Percentiles rank a stretch among this genome's conserved stretches.
phyloP scores from a whole-genome alignment of 2,329 filamentous ascomycete species.

The Monosporascus ibericus region DNA sequence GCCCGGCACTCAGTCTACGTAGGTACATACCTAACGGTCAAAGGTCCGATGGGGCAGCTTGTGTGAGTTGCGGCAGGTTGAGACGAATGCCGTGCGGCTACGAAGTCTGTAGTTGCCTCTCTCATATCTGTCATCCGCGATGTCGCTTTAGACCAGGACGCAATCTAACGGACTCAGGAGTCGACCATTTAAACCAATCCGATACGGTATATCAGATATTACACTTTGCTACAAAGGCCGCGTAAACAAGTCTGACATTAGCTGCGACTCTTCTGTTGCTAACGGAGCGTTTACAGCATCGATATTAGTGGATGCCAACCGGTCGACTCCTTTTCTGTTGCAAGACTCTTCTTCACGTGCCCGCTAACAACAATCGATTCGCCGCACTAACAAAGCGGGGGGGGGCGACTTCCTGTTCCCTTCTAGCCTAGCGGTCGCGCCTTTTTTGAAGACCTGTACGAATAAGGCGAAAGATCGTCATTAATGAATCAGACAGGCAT shows the following conservation, averaged over 20 bases:
- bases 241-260: neutral
- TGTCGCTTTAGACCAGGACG: neutral
- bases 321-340: neutral
- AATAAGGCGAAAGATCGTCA: neutral
- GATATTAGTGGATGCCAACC: slow-evolving; percentile 11
- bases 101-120: neutral
- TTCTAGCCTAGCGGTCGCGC: no score
- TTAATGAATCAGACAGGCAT: neutral
- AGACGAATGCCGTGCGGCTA: neutral
- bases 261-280: neutral
- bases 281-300: slow-evolving; percentile 15
- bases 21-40: no score
- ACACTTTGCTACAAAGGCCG: neutral
- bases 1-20: neutral
- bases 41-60: neutral
- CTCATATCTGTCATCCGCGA: no score
- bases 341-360: neutral
- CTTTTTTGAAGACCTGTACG: neutral
- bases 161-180: neutral
- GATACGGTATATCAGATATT: no score
- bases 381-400: neutral
- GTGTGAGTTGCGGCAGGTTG: neutral
- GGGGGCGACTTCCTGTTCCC: neutral
- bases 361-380: neutral
- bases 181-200: no score